Evolutionary conservation across 768 basidiomycete species (phyloP).

Genomic region (Hygrophoropsis aurantiaca): DNA sequence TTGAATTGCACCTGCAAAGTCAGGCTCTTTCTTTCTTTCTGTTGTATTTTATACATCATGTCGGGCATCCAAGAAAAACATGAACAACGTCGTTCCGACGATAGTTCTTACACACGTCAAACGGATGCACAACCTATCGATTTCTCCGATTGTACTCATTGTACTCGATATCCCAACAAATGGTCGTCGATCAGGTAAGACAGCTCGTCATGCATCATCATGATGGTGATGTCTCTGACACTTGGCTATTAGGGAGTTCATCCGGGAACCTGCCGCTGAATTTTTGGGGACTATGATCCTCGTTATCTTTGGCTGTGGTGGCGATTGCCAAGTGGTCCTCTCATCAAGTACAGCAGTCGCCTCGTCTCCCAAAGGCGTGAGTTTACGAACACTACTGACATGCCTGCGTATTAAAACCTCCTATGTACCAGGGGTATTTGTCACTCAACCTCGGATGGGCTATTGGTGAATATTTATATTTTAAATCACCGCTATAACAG

Average conservation of each 20-base stretch:
- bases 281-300: slow-evolving; percentile 52
- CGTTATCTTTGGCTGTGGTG: slow-evolving; percentile 54
- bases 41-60: slow-evolving; percentile 14
- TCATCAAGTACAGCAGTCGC: slow-evolving; percentile 41
- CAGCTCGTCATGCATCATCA: background rate
- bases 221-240: background rate
- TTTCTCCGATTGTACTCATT: slow-evolving; percentile 32
- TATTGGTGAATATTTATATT: slow-evolving; percentile 28
- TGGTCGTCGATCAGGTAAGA: slow-evolving; percentile 51
- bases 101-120: slow-evolving; percentile 10
- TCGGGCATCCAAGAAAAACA: slow-evolving; percentile 17
- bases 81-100: slow-evolving; percentile 17
- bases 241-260: slow-evolving; percentile 27
- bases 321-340: slow-evolving; percentile 52
- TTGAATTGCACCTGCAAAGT: background rate
- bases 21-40: background rate
- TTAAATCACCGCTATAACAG: background rate
- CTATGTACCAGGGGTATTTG: slow-evolving; percentile 38
- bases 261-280: slow-evolving; percentile 56
- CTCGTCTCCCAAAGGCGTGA: slow-evolving; percentile 47
- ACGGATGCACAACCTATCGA: slow-evolving; percentile 7
- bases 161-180: slow-evolving; percentile 41
- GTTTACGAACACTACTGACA: slow-evolving; percentile 12
- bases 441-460: slow-evolving; percentile 59
- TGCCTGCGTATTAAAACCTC: background rate